Base-by-base conservation (phyloP, 805 yeast genomes). In the Metschnikowia colocasiae region DNA sequence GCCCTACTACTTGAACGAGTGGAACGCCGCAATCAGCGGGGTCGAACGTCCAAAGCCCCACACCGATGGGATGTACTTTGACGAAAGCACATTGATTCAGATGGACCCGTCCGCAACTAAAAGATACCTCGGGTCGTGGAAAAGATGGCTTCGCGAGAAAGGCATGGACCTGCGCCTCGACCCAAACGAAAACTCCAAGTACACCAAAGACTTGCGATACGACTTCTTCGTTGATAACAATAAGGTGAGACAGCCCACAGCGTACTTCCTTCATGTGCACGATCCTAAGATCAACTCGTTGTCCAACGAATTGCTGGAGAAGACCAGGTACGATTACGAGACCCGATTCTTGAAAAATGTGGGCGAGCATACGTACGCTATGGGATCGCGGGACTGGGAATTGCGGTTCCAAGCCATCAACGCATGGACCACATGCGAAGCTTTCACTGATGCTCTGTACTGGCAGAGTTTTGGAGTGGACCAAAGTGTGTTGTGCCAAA, bases 211-310 rank as follows among this genome's bases (percentile, higher is more conserved):
- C 5, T 51, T 68, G 26, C 40, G 58, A 19, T 40, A 50, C 27
- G 52, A 58, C 22, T 68, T 67, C 44, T 39, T 45, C 13, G 43
- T 36, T 13, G 40, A 48, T 26, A 38, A 46, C 18, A 27, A n/a
- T 23, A 35, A 40, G 9, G 45, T 50, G 22, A 36, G 35, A 9
- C 27, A 37, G 29, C 69, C 71, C 12, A 51, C 51, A 15, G 63
- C 63, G 15, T 39, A 59, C 30, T 68, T 68, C 46, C 46, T 68
- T 39, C 71, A 68, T 53, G 54, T 64, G 7, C 66, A 67, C 45
- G 55, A 60, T 37, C 71, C 71, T 18, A 66, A 66, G 48, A 59
- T 68, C 47, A 64, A 65, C 35, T 60, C 70, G 6, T 48, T 65
- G 6, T 49, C 42, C 20, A 63, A 65, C 45, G 54, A 49, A 36